Conservation (phyloP, 495 filamentous ascomycete species). For the Neurospora cerealis region DNA sequence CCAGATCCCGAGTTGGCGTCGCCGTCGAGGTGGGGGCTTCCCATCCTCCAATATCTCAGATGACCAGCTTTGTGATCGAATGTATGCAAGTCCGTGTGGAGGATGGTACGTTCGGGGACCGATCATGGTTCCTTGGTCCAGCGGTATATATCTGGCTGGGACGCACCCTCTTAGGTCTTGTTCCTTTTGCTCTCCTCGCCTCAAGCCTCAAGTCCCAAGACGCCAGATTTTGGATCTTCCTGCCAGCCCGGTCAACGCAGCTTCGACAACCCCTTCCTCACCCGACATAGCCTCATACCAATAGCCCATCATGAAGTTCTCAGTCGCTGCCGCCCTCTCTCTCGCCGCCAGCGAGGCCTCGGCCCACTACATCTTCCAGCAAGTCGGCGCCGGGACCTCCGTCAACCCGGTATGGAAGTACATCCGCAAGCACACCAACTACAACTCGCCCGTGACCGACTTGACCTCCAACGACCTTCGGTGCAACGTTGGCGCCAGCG, state of each 20-base stretch:
- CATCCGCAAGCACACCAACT: conserved; percentile 47
- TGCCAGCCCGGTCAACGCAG: not conserved
- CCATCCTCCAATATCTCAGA: not conserved
- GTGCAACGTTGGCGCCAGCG: conserved; percentile 47
- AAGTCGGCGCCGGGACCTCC: conserved; percentile 31
- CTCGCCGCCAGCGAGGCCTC: conserved; percentile 30
- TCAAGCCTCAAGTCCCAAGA: not conserved
- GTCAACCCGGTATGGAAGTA: conserved; percentile 38
- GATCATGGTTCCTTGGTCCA: not conserved
- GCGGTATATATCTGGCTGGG: not conserved
- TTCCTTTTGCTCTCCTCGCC: not conserved
- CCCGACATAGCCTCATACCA: not conserved
- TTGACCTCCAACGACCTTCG: conserved; percentile 43
- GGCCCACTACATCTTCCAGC: conserved; percentile 44
- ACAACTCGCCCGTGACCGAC: conserved; percentile 51
- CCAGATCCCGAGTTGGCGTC: not conserved
- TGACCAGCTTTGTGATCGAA: not conserved
- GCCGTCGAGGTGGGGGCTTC: not conserved
- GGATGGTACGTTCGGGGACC: not conserved
- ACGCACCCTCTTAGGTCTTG: not conserved
- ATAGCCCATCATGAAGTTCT: conserved; percentile 28
- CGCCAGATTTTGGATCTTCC: not conserved
- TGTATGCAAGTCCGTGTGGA: not conserved
- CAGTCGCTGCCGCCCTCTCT: conserved; percentile 18
- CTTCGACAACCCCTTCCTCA: not conserved